These are phyloP conservation scores for Chloranthus sessilifolius DNA, from an alignment of 164 flowering plant genomes.

Conservation along the genomic window DNA sequence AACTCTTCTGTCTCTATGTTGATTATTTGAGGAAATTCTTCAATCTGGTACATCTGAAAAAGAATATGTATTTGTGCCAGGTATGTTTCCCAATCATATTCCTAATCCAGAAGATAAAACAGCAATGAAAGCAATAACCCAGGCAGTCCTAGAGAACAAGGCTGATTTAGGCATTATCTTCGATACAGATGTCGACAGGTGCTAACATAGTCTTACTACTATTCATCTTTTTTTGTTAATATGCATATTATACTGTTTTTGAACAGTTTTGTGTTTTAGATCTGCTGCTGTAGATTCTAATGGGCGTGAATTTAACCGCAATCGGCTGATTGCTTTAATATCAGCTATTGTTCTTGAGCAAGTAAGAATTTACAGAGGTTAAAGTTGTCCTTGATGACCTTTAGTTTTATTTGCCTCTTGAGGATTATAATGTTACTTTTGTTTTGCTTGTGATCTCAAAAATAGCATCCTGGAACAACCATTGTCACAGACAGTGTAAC, in stretches of 20 bases:
- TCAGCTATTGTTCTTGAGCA: slow-evolving; percentile 94
- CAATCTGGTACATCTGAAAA: not conserved
- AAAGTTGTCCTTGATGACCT: not conserved
- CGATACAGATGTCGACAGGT: slow-evolving; percentile 99
- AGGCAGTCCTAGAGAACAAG: slow-evolving; percentile 81
- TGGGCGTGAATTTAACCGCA: slow-evolving; percentile 86
- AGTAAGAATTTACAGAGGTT: slow-evolving; percentile 30
- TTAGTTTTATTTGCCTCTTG: not conserved
- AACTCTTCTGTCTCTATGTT: not conserved
- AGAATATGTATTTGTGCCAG: slow-evolving; percentile 26
- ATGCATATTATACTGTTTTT: not conserved
- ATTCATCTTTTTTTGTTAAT: not conserved
- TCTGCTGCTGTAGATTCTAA: slow-evolving; percentile 98
- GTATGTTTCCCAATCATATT: slow-evolving; percentile 93
- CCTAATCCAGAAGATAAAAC: slow-evolving; percentile 97
- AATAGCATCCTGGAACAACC: slow-evolving; percentile 93
- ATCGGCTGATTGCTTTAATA: slow-evolving; percentile 89
- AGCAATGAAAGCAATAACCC: slow-evolving; percentile 92
- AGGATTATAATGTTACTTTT: slow-evolving; percentile 2
- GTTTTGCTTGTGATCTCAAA: slow-evolving; percentile 12
- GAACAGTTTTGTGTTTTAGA: slow-evolving; percentile 32
- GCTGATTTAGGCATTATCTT: slow-evolving; percentile 96
- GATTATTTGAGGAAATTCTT: too few species aligned
- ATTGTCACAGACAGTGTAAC: slow-evolving; percentile 98
- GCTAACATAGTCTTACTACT: slow-evolving; percentile 4